These are phyloP conservation scores for Notholithocarpus densiflorus DNA, from an alignment of 306 rosid species.

Conservation along the genomic window DNA sequence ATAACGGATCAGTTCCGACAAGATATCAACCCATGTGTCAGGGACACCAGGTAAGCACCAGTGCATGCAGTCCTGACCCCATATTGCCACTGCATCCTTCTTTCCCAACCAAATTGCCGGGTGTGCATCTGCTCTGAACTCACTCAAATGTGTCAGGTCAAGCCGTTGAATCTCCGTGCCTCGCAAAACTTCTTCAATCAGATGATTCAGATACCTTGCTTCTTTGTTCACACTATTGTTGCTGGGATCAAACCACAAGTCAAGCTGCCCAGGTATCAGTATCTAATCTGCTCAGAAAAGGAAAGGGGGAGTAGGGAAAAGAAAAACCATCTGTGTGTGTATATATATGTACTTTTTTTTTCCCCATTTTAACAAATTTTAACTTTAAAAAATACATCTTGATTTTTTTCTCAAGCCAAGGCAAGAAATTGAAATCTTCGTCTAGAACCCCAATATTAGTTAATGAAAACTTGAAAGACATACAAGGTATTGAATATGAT, in stretches of 20 bases:
- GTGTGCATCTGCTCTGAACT: slow-evolving; percentile 91
- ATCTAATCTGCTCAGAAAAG: slow-evolving; percentile 19
- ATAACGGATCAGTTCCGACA: slow-evolving; percentile 50
- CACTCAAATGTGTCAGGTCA: slow-evolving; percentile 69
- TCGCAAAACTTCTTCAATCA: slow-evolving; percentile 51
- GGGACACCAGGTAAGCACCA: slow-evolving; percentile 96
- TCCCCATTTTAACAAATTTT: too few species aligned
- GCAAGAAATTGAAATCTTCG: too few species aligned
- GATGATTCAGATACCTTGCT: slow-evolving; percentile 61
- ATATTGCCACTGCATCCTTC: slow-evolving; percentile 77
- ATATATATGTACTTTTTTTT: too few species aligned
- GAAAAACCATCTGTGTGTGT: too few species aligned
- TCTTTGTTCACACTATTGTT: slow-evolving; percentile 85
- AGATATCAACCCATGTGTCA: slow-evolving; percentile 86
- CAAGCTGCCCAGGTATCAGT: slow-evolving; percentile 71
- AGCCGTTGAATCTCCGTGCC: slow-evolving; percentile 58
- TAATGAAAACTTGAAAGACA: neutral
- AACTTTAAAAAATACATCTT: too few species aligned
- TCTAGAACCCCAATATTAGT: neutral
- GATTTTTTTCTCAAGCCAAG: too few species aligned
- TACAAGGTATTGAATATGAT: neutral
- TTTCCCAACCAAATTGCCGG: slow-evolving; percentile 90
- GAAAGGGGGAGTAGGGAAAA: neutral
- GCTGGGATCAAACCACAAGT: slow-evolving; percentile 82
- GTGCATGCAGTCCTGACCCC: slow-evolving; percentile 98